A percentile compares a stretch with the other conserved stretches of the same genome.
These are phyloP conservation scores for Xylariaceae sp. DNA, from an alignment of 2,329 filamentous ascomycete genomes.

Conservation along the genomic window DNA sequence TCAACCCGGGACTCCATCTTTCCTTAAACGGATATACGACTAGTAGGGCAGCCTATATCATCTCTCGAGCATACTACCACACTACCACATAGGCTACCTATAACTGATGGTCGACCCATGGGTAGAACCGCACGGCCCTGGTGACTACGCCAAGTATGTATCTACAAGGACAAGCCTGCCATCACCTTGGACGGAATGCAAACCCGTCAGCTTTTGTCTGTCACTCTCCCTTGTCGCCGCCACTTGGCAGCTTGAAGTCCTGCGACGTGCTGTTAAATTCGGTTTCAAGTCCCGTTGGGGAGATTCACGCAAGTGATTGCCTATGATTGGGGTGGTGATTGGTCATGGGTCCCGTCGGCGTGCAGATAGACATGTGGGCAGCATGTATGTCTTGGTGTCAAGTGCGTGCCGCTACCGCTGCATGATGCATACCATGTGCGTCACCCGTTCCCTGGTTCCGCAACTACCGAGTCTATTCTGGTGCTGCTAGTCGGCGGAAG, in stretches of 20 bases:
- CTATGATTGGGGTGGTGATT: constrained; percentile 23
- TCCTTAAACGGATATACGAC: constrained; percentile 17
- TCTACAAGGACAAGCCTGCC: background rate
- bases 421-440: constrained; percentile 28
- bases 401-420: constrained; percentile 28
- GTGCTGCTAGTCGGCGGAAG: constrained; percentile 11
- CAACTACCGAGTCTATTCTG: background rate
- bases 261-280: background rate
- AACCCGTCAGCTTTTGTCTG: background rate
- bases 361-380: constrained; percentile 25
- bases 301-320: constrained; percentile 15
- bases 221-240: background rate
- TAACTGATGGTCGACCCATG: background rate
- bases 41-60: constrained; percentile 10
- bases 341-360: constrained; percentile 20
- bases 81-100: too few species aligned
- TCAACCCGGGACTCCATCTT: constrained; percentile 24
- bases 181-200: background rate
- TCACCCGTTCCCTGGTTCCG: constrained; percentile 19
- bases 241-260: background rate
- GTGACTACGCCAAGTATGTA: background rate
- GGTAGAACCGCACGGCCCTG: background rate
- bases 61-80: constrained; percentile 6
- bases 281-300: background rate
- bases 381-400: constrained; percentile 26